A percentile compares a stretch with the other conserved stretches of the same genome.
phyloP scores from a whole-genome alignment of 2,329 filamentous ascomycete genomes.

The Trichoderma cornu-damae region DNA sequence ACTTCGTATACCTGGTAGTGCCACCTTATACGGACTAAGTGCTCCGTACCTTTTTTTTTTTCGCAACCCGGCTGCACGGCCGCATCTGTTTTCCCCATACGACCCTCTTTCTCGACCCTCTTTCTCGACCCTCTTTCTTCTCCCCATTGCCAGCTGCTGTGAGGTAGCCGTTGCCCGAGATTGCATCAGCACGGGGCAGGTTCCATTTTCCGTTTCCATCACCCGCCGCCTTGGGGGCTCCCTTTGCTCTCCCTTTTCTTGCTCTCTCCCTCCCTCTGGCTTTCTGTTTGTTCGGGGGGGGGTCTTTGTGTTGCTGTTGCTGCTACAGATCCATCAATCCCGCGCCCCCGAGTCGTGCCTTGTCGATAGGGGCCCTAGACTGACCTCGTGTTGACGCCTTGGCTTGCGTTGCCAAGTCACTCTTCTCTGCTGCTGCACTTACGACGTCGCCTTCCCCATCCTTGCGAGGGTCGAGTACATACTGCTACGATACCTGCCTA shows the following conservation, averaged over 20 bases:
- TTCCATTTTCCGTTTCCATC: constrained; percentile 16
- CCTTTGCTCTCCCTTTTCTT: background rate
- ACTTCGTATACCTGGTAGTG: too few species aligned
- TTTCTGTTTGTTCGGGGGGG: background rate
- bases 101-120: constrained; percentile 10
- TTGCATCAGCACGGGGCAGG: constrained; percentile 19
- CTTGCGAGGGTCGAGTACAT: constrained; percentile 5
- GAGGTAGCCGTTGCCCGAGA: constrained; percentile 17
- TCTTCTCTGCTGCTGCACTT: background rate
- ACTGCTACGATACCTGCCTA: too few species aligned
- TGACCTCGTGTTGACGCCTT: constrained; percentile 10
- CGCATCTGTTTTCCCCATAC: constrained; percentile 12
- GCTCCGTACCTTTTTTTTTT: background rate
- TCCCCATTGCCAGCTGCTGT: constrained; percentile 14
- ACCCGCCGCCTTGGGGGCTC: background rate
- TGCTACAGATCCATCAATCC: constrained; percentile 14
- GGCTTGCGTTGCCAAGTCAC: constrained; percentile 2
- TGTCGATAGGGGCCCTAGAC: constrained; percentile 18
- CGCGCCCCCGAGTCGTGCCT: constrained; percentile 15
- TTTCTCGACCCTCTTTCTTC: constrained; percentile 1
- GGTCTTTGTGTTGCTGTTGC: background rate
- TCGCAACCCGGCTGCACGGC: constrained; percentile 2
- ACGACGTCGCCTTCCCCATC: constrained; percentile 17
- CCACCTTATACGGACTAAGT: background rate
- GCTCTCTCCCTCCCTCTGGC: background rate